A percentile compares a stretch with the other conserved stretches of the same genome.
Conservation (phyloP, 2,329 filamentous ascomycete species). For the Trichoderma hamatum region DNA sequence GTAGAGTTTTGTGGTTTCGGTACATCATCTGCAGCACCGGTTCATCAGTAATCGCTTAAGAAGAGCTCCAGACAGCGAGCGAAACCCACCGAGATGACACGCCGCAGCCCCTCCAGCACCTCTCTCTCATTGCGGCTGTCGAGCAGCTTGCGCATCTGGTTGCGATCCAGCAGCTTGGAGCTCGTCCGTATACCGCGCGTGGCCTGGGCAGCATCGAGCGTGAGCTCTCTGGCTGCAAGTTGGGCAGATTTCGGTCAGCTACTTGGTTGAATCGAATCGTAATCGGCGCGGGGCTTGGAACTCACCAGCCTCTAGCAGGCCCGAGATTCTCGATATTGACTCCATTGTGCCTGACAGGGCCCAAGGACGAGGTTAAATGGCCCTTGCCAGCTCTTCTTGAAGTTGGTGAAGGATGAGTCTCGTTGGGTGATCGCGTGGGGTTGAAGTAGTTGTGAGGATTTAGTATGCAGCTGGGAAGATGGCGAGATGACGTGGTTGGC, state of each 20-base stretch:
- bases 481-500: conserved; percentile 26
- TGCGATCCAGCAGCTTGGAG: conserved; percentile 69
- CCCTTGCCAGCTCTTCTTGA: conserved; percentile 16
- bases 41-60: neutral
- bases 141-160: conserved; percentile 90
- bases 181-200: conserved; percentile 68
- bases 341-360: conserved; percentile 66
- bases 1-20: conserved; percentile 80
- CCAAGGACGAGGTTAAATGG: conserved; percentile 20
- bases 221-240: conserved; percentile 83
- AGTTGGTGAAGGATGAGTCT: conserved; percentile 8
- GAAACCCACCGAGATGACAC: conserved; percentile 76
- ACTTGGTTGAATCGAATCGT: neutral
- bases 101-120: conserved; percentile 85
- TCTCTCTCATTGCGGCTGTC: conserved; percentile 94
- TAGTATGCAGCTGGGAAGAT: neutral
- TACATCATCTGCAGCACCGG: conserved; percentile 79
- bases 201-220: conserved; percentile 92
- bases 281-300: conserved; percentile 29
- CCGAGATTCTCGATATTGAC: conserved; percentile 91
- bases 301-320: conserved; percentile 89
- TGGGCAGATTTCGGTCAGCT: conserved; percentile 10
- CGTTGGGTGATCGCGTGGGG: conserved; percentile 15
- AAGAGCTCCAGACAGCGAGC: neutral
- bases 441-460: conserved; percentile 6